Conservation (phyloP, 2,329 filamentous ascomycete genomes). For the Botrytis paeoniae region DNA sequence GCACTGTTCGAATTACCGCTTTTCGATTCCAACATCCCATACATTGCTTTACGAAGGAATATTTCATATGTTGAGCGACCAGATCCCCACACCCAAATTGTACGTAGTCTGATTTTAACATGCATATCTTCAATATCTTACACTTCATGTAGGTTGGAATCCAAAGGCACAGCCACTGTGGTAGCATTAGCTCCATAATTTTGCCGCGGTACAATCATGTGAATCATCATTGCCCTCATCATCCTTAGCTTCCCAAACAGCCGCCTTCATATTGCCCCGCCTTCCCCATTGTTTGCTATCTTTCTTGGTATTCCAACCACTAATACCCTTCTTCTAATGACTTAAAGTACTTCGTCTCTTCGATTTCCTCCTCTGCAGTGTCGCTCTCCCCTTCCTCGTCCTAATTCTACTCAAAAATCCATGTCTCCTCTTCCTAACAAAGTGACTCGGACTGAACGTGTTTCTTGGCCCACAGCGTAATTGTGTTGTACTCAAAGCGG, state of each 20-base stretch:
- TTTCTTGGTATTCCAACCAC: background rate
- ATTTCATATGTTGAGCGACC: background rate
- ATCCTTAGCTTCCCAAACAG: background rate
- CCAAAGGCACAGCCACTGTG: background rate
- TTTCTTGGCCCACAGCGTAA: slow-evolving; percentile 37
- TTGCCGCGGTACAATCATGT: background rate
- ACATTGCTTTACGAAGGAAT: background rate
- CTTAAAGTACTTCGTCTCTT: slow-evolving; percentile 39
- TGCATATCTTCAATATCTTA: slow-evolving; percentile 12
- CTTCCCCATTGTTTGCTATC: background rate
- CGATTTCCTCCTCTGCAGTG: slow-evolving; percentile 34
- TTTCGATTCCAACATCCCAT: background rate
- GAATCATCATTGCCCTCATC: background rate
- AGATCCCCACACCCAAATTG: background rate
- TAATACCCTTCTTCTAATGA: slow-evolving; percentile 30
- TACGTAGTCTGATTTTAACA: background rate
- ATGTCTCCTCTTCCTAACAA: slow-evolving; percentile 40
- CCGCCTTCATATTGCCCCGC: background rate
- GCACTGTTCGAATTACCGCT: background rate
- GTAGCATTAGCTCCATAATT: background rate
- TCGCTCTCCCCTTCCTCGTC: slow-evolving; percentile 37
- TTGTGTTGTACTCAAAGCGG: slow-evolving; percentile 34
- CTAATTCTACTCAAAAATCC: slow-evolving; percentile 38
- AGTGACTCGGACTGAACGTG: slow-evolving; percentile 39
- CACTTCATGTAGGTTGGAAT: background rate